Evolutionary conservation across 2,329 filamentous ascomycete genomes (phyloP), one percentile per base, ranked within the genome.

Genomic region (Verticillium nubilum): DNA sequence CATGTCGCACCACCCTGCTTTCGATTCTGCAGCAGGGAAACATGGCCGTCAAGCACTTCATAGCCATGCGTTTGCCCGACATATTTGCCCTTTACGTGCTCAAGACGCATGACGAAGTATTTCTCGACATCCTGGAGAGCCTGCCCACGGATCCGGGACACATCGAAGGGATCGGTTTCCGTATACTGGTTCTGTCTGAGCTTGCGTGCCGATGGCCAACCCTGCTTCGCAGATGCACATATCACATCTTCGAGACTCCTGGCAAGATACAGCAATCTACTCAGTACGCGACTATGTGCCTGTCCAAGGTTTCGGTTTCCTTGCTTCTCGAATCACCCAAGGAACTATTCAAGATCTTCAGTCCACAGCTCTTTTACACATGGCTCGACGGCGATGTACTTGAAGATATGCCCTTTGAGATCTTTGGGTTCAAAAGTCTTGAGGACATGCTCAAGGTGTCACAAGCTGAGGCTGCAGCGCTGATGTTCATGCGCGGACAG

Each of bases 221-320:
- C 0, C 80, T 98, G 23, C 80, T 97, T 52, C 88, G 93, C 57
- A 86, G 90, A 64, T 92, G 92, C 64, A 90, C 96, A 19, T 99
- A 97, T 71, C 90, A 95, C 71, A 92, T 98, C 25, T 97, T 98
- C 66, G 95, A 98, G 71, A 92, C 89, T 0, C 90, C 93, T 1
- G 91, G 90, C 1, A 86, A 86, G 59, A 85, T 96, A 15, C 74
- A 82, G 3, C 74, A 77, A 12, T 89, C 89, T 6, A 79, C 81
- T 23, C 76, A 80, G 23, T 89, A 97, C 74, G 93, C 94, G 1
- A 84, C 83, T 59, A 82, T 82, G 57, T 96, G 91, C 66, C 79
- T 97, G 52, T 71, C 73, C 4, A 78, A 82, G 13, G 86, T 97
- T 31, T 86, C 93, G 4, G 74, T 71, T 13, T 80, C 82, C 0